Percentiles rank a stretch among this genome's conserved stretches.
Evolutionary conservation across 2,329 filamentous ascomycete genomes (phyloP).

Genomic region (Colletotrichum cereale): DNA sequence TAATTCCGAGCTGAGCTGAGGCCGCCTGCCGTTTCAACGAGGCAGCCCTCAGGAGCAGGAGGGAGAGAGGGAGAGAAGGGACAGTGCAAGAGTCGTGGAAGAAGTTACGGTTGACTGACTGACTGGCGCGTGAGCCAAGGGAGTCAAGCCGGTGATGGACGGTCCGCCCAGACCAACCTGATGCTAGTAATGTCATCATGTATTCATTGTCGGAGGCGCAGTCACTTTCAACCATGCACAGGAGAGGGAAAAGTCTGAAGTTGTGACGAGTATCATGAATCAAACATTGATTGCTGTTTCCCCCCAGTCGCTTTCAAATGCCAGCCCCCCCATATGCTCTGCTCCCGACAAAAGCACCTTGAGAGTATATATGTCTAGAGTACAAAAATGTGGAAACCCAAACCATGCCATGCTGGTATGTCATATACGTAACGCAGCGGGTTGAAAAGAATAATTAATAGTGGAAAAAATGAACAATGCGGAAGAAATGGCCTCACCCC

Average conservation of each 20-base stretch:
- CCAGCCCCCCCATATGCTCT: too few relatives aligned
- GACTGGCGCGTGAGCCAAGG: not conserved
- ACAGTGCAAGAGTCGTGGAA: not conserved
- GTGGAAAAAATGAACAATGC: not conserved
- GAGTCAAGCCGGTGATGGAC: not conserved
- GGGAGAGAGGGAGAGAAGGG: not conserved
- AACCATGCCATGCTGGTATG: not conserved
- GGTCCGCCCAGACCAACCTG: not conserved
- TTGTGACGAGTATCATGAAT: not conserved
- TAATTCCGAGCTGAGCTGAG: slow-evolving; percentile 22
- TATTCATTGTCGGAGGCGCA: not conserved
- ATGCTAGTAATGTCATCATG: not conserved
- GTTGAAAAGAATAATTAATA: not conserved
- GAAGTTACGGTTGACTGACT: not conserved
- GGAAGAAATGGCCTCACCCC: not conserved
- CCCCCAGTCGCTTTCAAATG: not conserved
- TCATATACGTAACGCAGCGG: not conserved
- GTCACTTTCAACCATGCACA: not conserved
- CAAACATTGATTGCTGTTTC: not conserved
- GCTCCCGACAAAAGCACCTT: not conserved
- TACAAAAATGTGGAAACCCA: not conserved
- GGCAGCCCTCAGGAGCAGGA: not conserved
- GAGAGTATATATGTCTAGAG: slow-evolving; percentile 13
- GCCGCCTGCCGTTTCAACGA: not conserved
- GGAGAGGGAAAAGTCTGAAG: not conserved